Evolutionary conservation across 208 protist genomes (phyloP), one percentile per base, ranked within the genome.

Genomic region (Trypanosoma lewisi): DNA sequence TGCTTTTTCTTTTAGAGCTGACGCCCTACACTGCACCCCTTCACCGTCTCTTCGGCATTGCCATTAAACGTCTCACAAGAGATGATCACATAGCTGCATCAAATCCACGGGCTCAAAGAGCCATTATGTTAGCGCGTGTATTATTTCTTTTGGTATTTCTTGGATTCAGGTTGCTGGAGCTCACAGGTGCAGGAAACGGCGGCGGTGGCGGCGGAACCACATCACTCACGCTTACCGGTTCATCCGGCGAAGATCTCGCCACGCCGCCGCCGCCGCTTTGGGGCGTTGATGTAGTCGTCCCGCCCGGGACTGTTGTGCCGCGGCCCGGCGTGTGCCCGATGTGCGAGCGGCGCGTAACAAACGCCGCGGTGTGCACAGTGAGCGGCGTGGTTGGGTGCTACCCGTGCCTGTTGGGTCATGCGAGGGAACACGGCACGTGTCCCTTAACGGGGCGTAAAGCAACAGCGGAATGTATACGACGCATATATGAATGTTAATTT

Each of bases 361-460:
- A 95, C 56, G 73, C 79, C 0, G 77, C 85, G 31, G 88, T 92
- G 41, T 79, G 70, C 53, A 77, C 77, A 11, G 67, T 67, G 17
- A 91, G 80, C 37, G 88, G 88, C 27, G 63, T 91, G 1, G 73
- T 95, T 17, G 79, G 88, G 12, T 95, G 88, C 75, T 95, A 95
- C 58, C 83, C 85, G 27, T 95, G 88, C 61, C 67, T 95, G 41
- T 69, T 77, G 36, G 53, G 48, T 17, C 54, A 82, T 70, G 58
- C 87, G 11, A 68, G 67, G n/a, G 76, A 82, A 30, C 63, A 84
- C 23, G 70, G 74, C 11, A 45, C 16, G 34, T 92, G 88, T 51
- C 88, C 88, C 0, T 81, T 92, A 45, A 89, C 85, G 34, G 41
- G 68, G 1, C 56, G 73, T 36, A 61, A 59, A 12, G 74, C 78